Base-by-base conservation (phyloP, 305 asterid genomes). In the Coffea humblotiana region DNA sequence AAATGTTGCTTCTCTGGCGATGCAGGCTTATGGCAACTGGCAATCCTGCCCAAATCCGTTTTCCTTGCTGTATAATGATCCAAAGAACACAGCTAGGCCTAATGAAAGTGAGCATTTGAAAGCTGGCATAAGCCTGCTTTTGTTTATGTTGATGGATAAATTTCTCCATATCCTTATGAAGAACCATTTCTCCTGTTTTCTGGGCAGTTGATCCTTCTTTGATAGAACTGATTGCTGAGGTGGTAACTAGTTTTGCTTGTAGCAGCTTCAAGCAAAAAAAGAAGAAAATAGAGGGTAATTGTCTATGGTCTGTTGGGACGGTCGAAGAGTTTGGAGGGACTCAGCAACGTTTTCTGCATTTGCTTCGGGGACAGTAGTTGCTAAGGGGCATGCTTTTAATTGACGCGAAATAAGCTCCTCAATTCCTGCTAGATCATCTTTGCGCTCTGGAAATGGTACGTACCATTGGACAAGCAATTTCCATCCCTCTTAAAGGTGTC, bases 41-140 rank as follows among this genome's bases (percentile, higher is more conserved):
- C 54, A 95, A 93, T 27, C 98, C 98, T 0, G 98, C 86, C 98
- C 98, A 95, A 80, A 88, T 4, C 90, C 92, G 11, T 93, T 88
- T 74, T 85, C 88, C 68, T 79, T 84, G 85, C 88, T 87, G 51
- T 88, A 91, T 21, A 83, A 74, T 79, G 89, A 56, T 23, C 98
- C 95, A 3, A 87, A 78, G 18, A 93, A 84, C 80, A 88, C 82
- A 6, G 98, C 97, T 35, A 93, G 82, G 54, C 94, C 89, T 72
- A 95, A 71, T 45, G 97, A 88, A 56, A 93, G 67, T 0, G 95
- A 91, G 58, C 94, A 92, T 76, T 88, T 93, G 82, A 84, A 37
- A 27, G 97, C 91, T 80, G 74, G 40, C 64, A 87, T 83, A 13
- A 91, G 80, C 75, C 96, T 91, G 47, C 67, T 82, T 47, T 69